Percentiles rank a stretch among this genome's conserved stretches.
Conservation (phyloP, 1,284 basidiomycete genomes). For the Apiotrichum veenhuisii region DNA sequence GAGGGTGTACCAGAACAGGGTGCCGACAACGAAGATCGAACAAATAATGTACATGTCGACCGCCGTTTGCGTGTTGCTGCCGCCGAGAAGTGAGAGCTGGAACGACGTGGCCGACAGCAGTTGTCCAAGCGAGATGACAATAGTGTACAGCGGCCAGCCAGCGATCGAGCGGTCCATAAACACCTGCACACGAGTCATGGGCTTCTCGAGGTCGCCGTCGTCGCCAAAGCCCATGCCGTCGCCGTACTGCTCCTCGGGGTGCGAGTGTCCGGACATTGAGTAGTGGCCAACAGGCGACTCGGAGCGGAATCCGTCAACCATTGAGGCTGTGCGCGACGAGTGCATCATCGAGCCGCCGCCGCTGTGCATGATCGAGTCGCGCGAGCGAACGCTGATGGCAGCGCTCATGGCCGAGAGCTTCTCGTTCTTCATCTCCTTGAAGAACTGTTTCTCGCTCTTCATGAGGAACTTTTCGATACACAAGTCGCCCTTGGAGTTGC, state of each 20-base stretch:
- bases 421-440: conserved; percentile 79
- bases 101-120: conserved; percentile 69
- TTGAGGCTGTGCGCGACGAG: conserved; percentile 50
- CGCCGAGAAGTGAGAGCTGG: conserved; percentile 83
- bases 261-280: conserved; percentile 47
- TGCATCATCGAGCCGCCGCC: conserved; percentile 22
- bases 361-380: conserved; percentile 59
- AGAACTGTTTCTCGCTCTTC: conserved; percentile 89
- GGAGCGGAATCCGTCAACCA: conserved; percentile 67
- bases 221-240: conserved; percentile 53
- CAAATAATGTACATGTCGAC: conserved; percentile 85
- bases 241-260: conserved; percentile 50
- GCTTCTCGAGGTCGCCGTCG: conserved; percentile 53
- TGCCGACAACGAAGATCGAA: conserved; percentile 74
- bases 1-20: conserved; percentile 81
- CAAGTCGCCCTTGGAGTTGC: conserved; percentile 83
- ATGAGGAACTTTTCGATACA: conserved; percentile 85
- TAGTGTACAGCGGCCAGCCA: conserved; percentile 86
- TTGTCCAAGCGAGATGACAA: conserved; percentile 79
- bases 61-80: conserved; percentile 74
- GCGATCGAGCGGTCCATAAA: conserved; percentile 68
- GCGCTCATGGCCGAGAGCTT: conserved; percentile 53
- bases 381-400: conserved; percentile 55
- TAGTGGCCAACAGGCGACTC: conserved; percentile 50
- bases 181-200: conserved; percentile 77